Conservation (phyloP, 805 yeast genomes). For the Metschnikowia henanensis region DNA sequence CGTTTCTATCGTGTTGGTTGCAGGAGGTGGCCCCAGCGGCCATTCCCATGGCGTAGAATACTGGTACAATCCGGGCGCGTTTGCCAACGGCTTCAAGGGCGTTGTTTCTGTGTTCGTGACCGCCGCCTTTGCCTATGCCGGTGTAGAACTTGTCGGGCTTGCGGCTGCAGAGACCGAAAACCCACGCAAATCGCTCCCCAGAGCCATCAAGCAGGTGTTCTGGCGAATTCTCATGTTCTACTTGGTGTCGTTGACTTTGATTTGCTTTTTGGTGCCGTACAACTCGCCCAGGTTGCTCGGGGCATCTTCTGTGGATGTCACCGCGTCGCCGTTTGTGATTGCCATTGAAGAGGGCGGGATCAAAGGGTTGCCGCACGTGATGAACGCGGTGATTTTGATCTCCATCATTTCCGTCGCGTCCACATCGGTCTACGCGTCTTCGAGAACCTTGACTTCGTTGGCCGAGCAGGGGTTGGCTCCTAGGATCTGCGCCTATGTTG, state of each 20-base stretch:
- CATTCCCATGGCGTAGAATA: slow-evolving; percentile 57
- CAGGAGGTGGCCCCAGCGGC: slow-evolving; percentile 57
- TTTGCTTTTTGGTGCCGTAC: slow-evolving; percentile 74
- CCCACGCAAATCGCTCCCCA: slow-evolving; percentile 67
- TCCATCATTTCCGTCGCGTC: slow-evolving; percentile 73
- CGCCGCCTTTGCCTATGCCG: slow-evolving; percentile 77
- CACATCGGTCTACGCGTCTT: slow-evolving; percentile 67
- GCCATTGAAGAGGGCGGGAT: slow-evolving; percentile 67
- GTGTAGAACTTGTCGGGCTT: slow-evolving; percentile 71
- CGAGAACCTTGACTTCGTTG: slow-evolving; percentile 57
- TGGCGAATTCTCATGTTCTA: slow-evolving; percentile 79
- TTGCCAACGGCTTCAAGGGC: slow-evolving; percentile 66
- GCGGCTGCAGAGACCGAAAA: slow-evolving; percentile 77
- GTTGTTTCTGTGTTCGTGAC: slow-evolving; percentile 71
- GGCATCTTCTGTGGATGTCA: slow-evolving; percentile 51
- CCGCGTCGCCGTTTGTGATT: slow-evolving; percentile 79
- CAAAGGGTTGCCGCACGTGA: slow-evolving; percentile 59
- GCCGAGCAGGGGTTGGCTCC: slow-evolving; percentile 70
- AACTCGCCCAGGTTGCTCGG: slow-evolving; percentile 42
- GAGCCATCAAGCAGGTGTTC: slow-evolving; percentile 78
- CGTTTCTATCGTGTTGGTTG: slow-evolving; percentile 45
- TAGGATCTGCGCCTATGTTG: slow-evolving; percentile 61
- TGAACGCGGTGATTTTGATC: slow-evolving; percentile 67
- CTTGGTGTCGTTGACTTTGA: slow-evolving; percentile 51
- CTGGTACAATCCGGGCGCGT: slow-evolving; percentile 70